Evolutionary conservation across 805 yeast species (phyloP).

Genomic region (Yarrowia osloensis): DNA sequence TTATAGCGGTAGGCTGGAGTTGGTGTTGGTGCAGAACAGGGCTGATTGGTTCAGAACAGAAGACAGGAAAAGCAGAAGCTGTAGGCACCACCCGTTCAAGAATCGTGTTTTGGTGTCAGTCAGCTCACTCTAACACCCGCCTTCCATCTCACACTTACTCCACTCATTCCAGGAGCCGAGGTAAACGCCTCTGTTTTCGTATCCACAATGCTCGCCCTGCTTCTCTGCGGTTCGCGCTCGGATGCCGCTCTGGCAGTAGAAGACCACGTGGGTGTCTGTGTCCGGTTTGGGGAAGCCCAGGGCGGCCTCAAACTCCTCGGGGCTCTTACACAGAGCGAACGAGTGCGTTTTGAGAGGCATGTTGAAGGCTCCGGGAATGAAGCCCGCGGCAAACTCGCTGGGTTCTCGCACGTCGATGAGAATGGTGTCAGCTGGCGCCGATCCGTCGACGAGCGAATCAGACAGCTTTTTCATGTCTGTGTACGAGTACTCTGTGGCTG

Average conservation of each 20-base stretch:
- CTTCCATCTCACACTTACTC: constrained; percentile 41
- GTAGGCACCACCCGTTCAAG: no score
- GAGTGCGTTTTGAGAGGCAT: constrained; percentile 89
- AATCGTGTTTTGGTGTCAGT: no score
- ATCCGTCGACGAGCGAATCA: constrained; percentile 43
- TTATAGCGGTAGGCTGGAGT: no score
- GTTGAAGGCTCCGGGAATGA: constrained; percentile 81
- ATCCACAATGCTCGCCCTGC: constrained; percentile 87
- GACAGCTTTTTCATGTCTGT: neutral
- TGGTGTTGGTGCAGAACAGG: no score
- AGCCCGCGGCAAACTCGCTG: constrained; percentile 67
- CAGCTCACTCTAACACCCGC: neutral
- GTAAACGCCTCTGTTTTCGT: constrained; percentile 80
- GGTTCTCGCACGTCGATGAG: constrained; percentile 94
- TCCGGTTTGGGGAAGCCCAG: constrained; percentile 83
- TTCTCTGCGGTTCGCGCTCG: constrained; percentile 89
- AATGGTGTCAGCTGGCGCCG: constrained; percentile 48
- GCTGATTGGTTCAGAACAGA: no score
- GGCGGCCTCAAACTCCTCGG: constrained; percentile 74
- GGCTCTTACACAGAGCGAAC: constrained; percentile 79
- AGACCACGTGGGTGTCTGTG: constrained; percentile 68
- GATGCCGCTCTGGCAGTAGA: constrained; percentile 91
- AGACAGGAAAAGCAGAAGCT: no score
- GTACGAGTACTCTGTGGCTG: constrained; percentile 14
- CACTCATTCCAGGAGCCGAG: constrained; percentile 87